Evolutionary conservation across 208 protist genomes (phyloP).

Genomic region (Balamuthia mandrillaris): DNA sequence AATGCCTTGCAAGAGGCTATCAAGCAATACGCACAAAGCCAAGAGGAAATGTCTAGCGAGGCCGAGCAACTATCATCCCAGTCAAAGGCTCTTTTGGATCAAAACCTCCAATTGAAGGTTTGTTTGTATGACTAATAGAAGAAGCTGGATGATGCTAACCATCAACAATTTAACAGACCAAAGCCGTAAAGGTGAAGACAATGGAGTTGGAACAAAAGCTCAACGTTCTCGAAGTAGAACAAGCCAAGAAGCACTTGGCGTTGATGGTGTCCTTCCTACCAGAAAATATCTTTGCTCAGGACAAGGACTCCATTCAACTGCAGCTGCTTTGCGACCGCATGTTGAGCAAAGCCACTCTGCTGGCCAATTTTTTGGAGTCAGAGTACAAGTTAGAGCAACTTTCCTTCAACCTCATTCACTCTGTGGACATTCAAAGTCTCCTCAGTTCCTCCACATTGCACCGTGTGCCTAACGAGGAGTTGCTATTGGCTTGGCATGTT

Average conservation of each 20-base stretch:
- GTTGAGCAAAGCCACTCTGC: conserved; percentile 2
- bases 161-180: background rate
- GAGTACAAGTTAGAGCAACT: conserved; percentile 38
- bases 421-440: conserved; percentile 25
- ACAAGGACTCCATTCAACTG: conserved; percentile 23
- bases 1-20: conserved; percentile 2
- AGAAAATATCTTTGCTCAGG: background rate
- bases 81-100: conserved; percentile 33
- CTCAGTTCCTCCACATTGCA: too few relatives aligned
- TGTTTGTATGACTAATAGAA: background rate
- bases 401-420: conserved; percentile 40
- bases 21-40: conserved; percentile 33
- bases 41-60: conserved; percentile 25
- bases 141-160: background rate
- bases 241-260: conserved; percentile 20
- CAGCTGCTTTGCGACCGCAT: conserved; percentile 1
- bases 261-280: conserved; percentile 35
- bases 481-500: conserved; percentile 31
- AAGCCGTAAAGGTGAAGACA: background rate
- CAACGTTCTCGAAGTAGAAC: conserved; percentile 2
- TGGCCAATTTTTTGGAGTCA: background rate
- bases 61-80: conserved; percentile 17
- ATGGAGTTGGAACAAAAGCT: conserved; percentile 19
- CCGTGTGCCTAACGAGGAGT: too few relatives aligned
- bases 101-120: conserved; percentile 39